Base-by-base conservation (phyloP, 768 basidiomycete genomes). In the Trametes villosa region DNA sequence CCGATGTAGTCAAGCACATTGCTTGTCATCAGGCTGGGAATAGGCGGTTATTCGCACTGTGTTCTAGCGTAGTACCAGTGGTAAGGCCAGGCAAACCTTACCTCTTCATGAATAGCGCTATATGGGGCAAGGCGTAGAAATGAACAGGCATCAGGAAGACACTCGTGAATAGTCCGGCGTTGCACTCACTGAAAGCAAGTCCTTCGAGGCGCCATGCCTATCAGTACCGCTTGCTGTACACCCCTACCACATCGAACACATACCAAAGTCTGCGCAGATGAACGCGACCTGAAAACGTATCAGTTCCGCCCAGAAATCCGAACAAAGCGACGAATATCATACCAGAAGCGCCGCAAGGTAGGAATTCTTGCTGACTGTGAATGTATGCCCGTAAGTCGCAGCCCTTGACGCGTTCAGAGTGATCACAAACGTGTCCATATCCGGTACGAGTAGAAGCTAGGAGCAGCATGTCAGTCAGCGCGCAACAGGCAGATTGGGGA, bases 371-470 rank as follows among this genome's bases (percentile, higher is more conserved):
- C 59, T 62, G 18, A 62, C 60, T 62, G 26, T 31, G 24, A 1
- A n/a, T 6, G 18, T n/a, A 4, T 13, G 27, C 15, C 24, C 24
- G 11, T 2, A 31, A 5, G 29, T 26, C 9, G 36, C 27, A 30
- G 36, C 4, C 15, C 20, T 26, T 13, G 20, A 20, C 9, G 1
- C 20, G 12, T 26, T 12, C 33, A 22, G 3, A 36, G 36, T 9
- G 33, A 8, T n/a, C n/a, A 63, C 61, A 9, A 9, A 63, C 61
- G 41, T 27, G 56, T 57, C 61, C 61, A 63, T 41, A 63, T 58
- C 1, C 61, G 55, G 33, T 57, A 58, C 18, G 45, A 26, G 18
- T 63, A 63, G 30, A 63, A 63, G 13, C 61, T 63, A 20, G 17
- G 34, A 9, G 26, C 9, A 11, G 26, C 22, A 22, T 18, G 6